phyloP scores from a whole-genome alignment of 2,329 filamentous ascomycete genomes.

The Helotiales sp. region DNA sequence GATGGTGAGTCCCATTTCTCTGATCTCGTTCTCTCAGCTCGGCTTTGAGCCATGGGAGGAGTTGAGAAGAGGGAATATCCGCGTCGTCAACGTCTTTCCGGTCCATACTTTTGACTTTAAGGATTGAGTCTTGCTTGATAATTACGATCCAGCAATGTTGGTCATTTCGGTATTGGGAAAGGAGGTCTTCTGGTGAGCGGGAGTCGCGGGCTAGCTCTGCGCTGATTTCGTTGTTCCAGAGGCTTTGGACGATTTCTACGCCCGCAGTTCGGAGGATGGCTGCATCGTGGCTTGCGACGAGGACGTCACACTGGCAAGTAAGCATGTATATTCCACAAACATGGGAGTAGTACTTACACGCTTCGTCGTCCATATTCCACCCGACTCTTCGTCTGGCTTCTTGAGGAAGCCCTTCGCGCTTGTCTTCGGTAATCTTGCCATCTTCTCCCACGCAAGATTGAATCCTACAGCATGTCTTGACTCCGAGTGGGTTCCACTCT shows the following conservation, averaged over 20 bases:
- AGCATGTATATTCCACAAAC: background rate
- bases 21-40: conserved; percentile 81
- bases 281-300: conserved; percentile 85
- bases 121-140: conserved; percentile 73
- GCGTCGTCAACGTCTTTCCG: conserved; percentile 73
- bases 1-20: conserved; percentile 51
- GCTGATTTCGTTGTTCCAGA: conserved; percentile 84
- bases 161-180: conserved; percentile 74
- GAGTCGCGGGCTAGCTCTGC: conserved; percentile 84
- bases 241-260: conserved; percentile 71
- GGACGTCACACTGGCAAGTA: conserved; percentile 70
- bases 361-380: conserved; percentile 59
- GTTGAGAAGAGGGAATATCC: conserved; percentile 71
- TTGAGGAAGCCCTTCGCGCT: conserved; percentile 64
- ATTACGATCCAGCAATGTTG: conserved; percentile 85
- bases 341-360: conserved; percentile 52
- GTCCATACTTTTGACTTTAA: conserved; percentile 78
- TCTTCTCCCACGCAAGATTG: conserved; percentile 83
- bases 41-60: conserved; percentile 76
- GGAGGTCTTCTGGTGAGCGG: conserved; percentile 75
- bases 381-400: conserved; percentile 63
- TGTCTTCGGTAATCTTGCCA: conserved; percentile 50
- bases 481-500: conserved; percentile 59
- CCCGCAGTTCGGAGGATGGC: conserved; percentile 73
- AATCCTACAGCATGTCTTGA: conserved; percentile 87